These are phyloP conservation scores for Penicillium palitans DNA, from an alignment of 2,329 filamentous ascomycete species.

Conservation along the genomic window DNA sequence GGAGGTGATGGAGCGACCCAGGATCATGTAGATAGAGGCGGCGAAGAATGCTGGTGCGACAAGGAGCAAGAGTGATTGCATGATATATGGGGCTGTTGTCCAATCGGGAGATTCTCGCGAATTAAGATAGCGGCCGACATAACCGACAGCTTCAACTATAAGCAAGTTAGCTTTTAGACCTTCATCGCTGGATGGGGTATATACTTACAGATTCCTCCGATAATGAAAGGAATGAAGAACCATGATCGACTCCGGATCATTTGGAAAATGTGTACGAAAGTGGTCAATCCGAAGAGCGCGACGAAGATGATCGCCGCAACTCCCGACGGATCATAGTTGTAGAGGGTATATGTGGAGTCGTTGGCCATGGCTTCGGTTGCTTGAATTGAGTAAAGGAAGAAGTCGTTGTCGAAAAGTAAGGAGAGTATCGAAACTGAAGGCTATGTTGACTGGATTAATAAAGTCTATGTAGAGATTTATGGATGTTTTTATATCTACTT, in stretches of 20 bases:
- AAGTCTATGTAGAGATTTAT: background rate
- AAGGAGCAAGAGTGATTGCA: slow-evolving; percentile 48
- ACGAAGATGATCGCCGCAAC: background rate
- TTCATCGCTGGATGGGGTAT: background rate
- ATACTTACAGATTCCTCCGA: slow-evolving; percentile 5
- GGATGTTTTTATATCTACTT: background rate
- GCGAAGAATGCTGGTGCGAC: slow-evolving; percentile 52
- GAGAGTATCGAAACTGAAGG: background rate
- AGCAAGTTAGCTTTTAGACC: background rate
- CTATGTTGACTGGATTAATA: background rate
- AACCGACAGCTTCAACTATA: slow-evolving; percentile 1
- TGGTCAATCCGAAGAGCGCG: background rate
- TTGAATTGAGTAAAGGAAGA: background rate
- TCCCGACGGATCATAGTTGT: slow-evolving; percentile 1
- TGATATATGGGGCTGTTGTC: slow-evolving; percentile 32
- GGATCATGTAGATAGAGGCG: slow-evolving; percentile 52
- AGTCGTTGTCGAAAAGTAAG: background rate
- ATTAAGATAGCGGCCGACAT: background rate
- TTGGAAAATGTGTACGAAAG: background rate
- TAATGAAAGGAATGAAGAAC: slow-evolving; percentile 3
- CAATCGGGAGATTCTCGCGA: background rate
- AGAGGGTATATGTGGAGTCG: background rate
- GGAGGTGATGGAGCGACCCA: slow-evolving; percentile 46
- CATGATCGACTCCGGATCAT: background rate
- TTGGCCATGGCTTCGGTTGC: background rate